Base-by-base conservation (phyloP, 768 basidiomycete species). In the Lactifluus hygrophoroides region DNA sequence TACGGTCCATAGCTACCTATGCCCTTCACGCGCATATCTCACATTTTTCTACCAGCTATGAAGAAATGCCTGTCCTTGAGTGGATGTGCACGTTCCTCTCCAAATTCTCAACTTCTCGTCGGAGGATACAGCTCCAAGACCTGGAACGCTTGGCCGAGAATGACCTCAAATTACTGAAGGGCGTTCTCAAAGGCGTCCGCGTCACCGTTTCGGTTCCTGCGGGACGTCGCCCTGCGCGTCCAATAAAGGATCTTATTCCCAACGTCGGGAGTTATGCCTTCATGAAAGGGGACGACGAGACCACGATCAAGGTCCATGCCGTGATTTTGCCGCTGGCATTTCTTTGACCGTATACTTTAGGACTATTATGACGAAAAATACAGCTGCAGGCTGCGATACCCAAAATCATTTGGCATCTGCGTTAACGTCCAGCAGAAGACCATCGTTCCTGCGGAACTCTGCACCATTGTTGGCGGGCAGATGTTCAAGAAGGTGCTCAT, bases 391-490 rank as follows among this genome's bases (percentile, higher is more conserved):
- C 62, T 63, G 11, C 38, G 51, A 7, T 53, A 43, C 27, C 62
- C 62, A 0, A 43, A 28, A 11, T 42, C 44, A 23, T 63, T 63
- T 34, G 62, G 60, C 25, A 56, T 63, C n/a, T 37, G 51, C 46
- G 54, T 63, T 21, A 61, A 62, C 21, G 43, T 53, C 0, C 51
- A 62, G 7, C 38, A 47, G 0, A 43, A 57, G 21, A 49, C 27
- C 3, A 55, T 64, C 19, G 34, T 63, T 8, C 64, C 64, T 19
- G 64, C 45, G 0, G 64, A 64, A 43, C 51, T 63, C 8, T 64
- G 64, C 28, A 58, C 57, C 23, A 64, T 64, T 16, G 54, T 47
- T 4, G 55, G 49, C 17, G 64, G 64, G 19, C 64, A 64, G 47
- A 53, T 63, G 54, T 62, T 44, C 35, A 64, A 64, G 43, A 63